Evolutionary conservation across 169 alveolate genomes (phyloP), one percentile per base, ranked within the genome.

Genomic region (Plasmodium berghei): DNA sequence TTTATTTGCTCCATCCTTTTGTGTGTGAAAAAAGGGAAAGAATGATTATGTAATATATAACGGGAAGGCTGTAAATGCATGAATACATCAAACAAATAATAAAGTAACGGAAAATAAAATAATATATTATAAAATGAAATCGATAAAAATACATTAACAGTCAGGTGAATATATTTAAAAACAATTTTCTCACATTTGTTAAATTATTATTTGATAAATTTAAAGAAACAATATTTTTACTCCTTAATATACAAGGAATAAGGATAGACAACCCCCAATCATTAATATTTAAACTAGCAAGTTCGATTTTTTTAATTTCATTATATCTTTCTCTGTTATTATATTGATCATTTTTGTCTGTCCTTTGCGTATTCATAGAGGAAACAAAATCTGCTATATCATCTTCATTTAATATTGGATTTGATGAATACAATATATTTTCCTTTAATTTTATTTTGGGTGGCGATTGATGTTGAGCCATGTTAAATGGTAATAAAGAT

Each of bases 371-470:
- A 52, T 75, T 75, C 71, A 75, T 55, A 2, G 48, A 26, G 18
- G 88, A 75, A 28, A 75, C 88, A 67, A 75, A 75, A 58, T 75
- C 88, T 5, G 88, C 88, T 14, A 75, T 75, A 14, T 75, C 74
- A 55, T 75, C 88, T 67, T 75, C 75, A 46, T 63, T 75, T 63
- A 75, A 12, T 40, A 75, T 48, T 20, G 74, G 69, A 20, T 42
- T 75, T 9, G 88, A 48, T 28, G 88, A 64, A 34, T 63, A 75
- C 18, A 75, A 48, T 14, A 75, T 42, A 22, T 20, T 52, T 24
- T 75, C 55, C 20, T 58, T 24, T 63, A 75, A 40, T 42, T 48
- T 61, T 63, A 75, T 62, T 22, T 75, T 75, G 24, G 46, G 75
- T n/a, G 55, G 8, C 69, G 42, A 49, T 20, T 24, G 12, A 4